These are phyloP conservation scores for Trichomonas tenax DNA, from an alignment of 208 protist genomes.

Conservation along the genomic window DNA sequence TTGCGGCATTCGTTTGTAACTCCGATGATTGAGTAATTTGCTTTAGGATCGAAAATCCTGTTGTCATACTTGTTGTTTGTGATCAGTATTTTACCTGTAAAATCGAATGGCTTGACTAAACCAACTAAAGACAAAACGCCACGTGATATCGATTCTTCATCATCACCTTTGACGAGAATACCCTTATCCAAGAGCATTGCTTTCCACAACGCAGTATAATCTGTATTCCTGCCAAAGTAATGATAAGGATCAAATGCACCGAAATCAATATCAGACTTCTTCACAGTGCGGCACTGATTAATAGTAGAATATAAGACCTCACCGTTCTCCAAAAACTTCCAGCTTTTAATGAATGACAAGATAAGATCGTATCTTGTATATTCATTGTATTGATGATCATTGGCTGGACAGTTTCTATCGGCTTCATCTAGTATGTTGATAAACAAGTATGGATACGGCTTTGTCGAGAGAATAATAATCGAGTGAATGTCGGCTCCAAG, in stretches of 20 bases:
- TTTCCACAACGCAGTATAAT: neutral
- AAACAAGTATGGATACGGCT: neutral
- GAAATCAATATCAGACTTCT: neutral
- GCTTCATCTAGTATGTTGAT: neutral
- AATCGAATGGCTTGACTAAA: neutral
- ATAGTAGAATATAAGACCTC: neutral
- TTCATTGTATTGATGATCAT: neutral
- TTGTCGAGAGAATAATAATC: neutral
- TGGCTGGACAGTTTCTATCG: neutral
- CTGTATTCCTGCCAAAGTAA: neutral
- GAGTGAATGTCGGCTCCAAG: neutral
- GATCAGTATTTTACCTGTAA: neutral
- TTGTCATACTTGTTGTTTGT: neutral
- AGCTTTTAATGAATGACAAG: neutral
- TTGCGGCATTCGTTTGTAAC: neutral
- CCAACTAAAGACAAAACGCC: neutral
- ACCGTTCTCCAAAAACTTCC: neutral
- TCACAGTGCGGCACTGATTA: neutral
- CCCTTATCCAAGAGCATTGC: neutral
- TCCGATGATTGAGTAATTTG: neutral
- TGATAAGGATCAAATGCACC: neutral
- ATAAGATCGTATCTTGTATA: neutral
- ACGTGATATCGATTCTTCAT: neutral
- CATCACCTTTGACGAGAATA: neutral
- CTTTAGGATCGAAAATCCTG: neutral